phyloP scores from a whole-genome alignment of 2,329 filamentous ascomycete species.

The Coniochaeta prunicola region DNA sequence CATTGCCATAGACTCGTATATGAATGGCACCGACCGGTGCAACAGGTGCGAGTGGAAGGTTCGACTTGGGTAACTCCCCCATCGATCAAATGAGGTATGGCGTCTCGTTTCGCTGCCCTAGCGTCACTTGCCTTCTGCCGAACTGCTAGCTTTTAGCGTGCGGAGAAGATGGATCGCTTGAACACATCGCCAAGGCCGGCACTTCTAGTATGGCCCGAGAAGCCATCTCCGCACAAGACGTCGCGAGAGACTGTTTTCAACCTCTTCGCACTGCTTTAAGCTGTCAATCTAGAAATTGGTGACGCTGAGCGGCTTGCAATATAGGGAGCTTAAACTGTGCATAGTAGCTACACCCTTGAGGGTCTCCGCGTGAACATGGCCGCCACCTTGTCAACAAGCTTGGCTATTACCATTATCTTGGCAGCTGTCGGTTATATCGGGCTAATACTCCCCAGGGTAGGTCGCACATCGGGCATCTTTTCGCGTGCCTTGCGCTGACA shows the following conservation, averaged over 20 bases:
- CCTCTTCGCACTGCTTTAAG: neutral
- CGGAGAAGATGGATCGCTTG: neutral
- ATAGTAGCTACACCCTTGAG: neutral
- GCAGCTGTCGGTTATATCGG: neutral
- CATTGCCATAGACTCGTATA: too few relatives aligned
- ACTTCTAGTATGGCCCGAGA: neutral
- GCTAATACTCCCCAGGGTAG: neutral
- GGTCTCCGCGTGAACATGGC: neutral
- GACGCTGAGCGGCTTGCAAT: neutral
- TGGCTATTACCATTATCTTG: neutral
- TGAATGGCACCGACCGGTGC: too few relatives aligned
- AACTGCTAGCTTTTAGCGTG: neutral
- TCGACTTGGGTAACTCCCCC: neutral
- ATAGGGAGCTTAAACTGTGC: neutral
- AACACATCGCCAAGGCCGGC: constrained; percentile 1
- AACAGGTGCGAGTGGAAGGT: too few relatives aligned
- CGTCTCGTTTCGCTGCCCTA: neutral
- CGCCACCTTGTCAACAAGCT: neutral
- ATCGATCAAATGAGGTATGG: neutral
- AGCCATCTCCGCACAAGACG: neutral
- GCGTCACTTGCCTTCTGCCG: neutral
- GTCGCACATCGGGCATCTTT: too few relatives aligned
- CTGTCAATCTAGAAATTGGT: neutral
- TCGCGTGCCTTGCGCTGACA: neutral
- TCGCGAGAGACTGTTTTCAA: neutral